phyloP scores from a whole-genome alignment of 169 alveolate species.

The Plasmodium knowlesi region DNA sequence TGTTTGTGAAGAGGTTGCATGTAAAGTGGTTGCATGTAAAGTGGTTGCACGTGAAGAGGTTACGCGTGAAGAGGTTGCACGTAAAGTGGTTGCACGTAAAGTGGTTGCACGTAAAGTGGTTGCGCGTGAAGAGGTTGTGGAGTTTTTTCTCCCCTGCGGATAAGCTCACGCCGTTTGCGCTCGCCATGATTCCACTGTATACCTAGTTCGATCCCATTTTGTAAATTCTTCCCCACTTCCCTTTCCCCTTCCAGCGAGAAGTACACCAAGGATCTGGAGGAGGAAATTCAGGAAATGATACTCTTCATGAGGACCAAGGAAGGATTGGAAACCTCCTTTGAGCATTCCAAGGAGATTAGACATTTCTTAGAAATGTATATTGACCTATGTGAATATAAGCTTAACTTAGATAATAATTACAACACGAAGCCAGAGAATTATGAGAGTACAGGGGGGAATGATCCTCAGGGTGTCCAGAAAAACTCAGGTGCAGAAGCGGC shows the following conservation, averaged over 20 bases:
- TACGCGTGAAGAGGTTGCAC: too few species aligned
- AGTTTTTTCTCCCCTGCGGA: background rate
- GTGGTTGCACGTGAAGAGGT: too few species aligned
- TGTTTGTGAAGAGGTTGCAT: too few species aligned
- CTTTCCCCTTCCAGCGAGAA: constrained; percentile 2
- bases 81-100: too few species aligned
- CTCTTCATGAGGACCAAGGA: constrained; percentile 60
- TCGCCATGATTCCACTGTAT: background rate
- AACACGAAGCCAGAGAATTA: constrained; percentile 73
- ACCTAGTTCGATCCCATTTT: background rate
- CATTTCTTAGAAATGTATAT: constrained; percentile 72
- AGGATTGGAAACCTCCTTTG: constrained; percentile 67
- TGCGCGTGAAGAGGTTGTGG: background rate
- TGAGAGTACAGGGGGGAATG: constrained; percentile 1
- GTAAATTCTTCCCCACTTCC: background rate
- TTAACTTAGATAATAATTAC: constrained; percentile 63
- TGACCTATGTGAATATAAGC: constrained; percentile 69
- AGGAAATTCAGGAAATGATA: constrained; percentile 68
- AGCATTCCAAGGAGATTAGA: constrained; percentile 52
- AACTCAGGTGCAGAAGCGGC: background rate
- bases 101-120: too few species aligned
- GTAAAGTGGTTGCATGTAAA: too few species aligned
- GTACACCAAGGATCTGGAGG: constrained; percentile 65
- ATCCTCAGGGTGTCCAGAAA: background rate
- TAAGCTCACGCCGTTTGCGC: background rate